phyloP scores from a whole-genome alignment of 176 grass and related monocot species.

The Puya raimondii region DNA sequence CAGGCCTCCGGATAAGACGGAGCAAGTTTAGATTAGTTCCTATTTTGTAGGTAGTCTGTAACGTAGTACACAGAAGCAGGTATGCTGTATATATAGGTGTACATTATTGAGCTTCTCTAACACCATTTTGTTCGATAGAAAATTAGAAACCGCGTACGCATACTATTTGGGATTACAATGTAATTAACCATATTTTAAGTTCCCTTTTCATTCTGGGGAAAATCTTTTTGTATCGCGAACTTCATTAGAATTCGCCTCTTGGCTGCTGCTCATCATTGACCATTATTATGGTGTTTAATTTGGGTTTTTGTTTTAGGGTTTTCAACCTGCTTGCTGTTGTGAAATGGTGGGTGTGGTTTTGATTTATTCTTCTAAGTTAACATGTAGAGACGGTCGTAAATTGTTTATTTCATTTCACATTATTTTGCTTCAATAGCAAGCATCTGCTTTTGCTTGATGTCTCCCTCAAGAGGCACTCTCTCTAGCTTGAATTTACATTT shows the following conservation, averaged over 20 bases:
- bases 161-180: not conserved
- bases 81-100: not conserved
- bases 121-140: not conserved
- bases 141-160: not conserved
- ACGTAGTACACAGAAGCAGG: not conserved
- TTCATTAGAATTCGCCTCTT: constrained; percentile 4
- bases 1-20: constrained; percentile 31
- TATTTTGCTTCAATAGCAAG: too few species aligned
- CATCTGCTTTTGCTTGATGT: too few species aligned
- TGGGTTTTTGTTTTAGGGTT: not conserved
- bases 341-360: too few species aligned
- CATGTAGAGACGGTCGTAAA: too few species aligned
- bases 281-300: not conserved
- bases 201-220: not conserved
- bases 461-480: too few species aligned
- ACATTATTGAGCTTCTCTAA: not conserved
- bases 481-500: too few species aligned
- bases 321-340: too few species aligned
- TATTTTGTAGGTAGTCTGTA: constrained; percentile 18
- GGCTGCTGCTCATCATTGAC: not conserved
- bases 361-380: too few species aligned
- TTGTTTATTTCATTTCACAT: too few species aligned
- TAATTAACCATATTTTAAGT: not conserved
- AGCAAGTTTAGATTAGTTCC: constrained; percentile 30
- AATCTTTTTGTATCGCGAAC: constrained; percentile 9